These are phyloP conservation scores for Pleurozium schreberi DNA, from an alignment of 225 moss, liverwort and hornwort genomes.

Conservation along the genomic window DNA sequence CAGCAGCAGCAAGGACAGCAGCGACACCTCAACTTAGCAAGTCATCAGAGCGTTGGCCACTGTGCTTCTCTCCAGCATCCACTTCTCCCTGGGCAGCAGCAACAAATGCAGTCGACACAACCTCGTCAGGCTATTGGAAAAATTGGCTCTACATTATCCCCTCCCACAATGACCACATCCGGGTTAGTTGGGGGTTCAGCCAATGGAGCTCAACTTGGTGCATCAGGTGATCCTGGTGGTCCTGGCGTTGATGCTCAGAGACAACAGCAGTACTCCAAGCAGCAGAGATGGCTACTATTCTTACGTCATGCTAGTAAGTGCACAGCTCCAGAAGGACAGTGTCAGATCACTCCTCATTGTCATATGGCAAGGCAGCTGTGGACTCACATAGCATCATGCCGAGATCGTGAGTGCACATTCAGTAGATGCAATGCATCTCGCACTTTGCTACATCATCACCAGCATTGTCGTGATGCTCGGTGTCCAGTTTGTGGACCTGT, in stretches of 20 bases:
- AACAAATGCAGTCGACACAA: constrained; percentile 18
- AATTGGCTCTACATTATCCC: constrained; percentile 38
- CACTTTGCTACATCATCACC: constrained; percentile 81
- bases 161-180: constrained; percentile 16
- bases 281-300: constrained; percentile 91
- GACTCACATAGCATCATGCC: constrained; percentile 73
- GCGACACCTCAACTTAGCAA: constrained; percentile 6
- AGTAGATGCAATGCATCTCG: constrained; percentile 87
- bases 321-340: constrained; percentile 64
- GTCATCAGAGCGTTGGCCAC: constrained; percentile 18
- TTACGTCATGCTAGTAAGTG: constrained; percentile 96
- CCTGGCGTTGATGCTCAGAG: constrained; percentile 67
- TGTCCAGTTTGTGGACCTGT: constrained; percentile 99
- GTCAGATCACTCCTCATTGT: constrained; percentile 80
- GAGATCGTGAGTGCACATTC: constrained; percentile 76
- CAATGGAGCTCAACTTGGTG: constrained; percentile 40
- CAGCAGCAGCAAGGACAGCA: constrained; percentile 37
- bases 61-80: constrained; percentile 10
- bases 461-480: constrained; percentile 64
- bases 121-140: constrained; percentile 22
- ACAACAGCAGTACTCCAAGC: constrained; percentile 89
- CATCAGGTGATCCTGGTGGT: constrained; percentile 23
- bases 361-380: constrained; percentile 91
- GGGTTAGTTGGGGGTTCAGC: constrained; percentile 19
- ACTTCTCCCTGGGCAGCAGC: constrained; percentile 15